A percentile compares a stretch with the other conserved stretches of the same genome.
These are phyloP conservation scores for Aspergillus funiculosus DNA, from an alignment of 495 filamentous ascomycete genomes.

Conservation along the genomic window DNA sequence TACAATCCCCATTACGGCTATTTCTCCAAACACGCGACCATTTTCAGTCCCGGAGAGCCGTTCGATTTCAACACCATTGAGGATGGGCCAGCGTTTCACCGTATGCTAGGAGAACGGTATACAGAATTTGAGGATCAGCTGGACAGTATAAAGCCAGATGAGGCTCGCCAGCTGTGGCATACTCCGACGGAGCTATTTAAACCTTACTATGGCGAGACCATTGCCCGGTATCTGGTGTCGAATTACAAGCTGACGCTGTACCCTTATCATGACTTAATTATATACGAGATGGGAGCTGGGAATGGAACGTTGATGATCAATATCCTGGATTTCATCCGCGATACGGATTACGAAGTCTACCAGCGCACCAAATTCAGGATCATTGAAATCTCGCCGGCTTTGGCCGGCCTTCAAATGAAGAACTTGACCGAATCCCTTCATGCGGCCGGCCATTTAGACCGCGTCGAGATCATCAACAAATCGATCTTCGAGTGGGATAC, in stretches of 20 bases:
- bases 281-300: constrained; percentile 98
- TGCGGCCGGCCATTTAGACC: constrained; percentile 66
- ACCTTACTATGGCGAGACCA: constrained; percentile 94
- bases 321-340: constrained; percentile 92
- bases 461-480: constrained; percentile 88
- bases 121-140: constrained; percentile 83
- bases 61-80: constrained; percentile 79
- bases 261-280: constrained; percentile 93
- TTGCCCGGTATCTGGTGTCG: constrained; percentile 85
- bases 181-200: constrained; percentile 96
- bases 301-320: constrained; percentile 98
- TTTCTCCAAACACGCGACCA: constrained; percentile 95
- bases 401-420: constrained; percentile 70
- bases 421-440: constrained; percentile 60
- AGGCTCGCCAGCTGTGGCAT: constrained; percentile 92
- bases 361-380: constrained; percentile 88
- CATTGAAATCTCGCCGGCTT: constrained; percentile 82
- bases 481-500: constrained; percentile 92
- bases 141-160: constrained; percentile 61
- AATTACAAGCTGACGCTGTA: constrained; percentile 94
- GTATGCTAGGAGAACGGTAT: constrained; percentile 69
- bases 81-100: constrained; percentile 79
- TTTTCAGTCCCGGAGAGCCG: constrained; percentile 88
- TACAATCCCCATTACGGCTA: constrained; percentile 98
- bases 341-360: constrained; percentile 85